phyloP scores from a whole-genome alignment of 768 basidiomycete genomes.

The Neoboletus magnificus region DNA sequence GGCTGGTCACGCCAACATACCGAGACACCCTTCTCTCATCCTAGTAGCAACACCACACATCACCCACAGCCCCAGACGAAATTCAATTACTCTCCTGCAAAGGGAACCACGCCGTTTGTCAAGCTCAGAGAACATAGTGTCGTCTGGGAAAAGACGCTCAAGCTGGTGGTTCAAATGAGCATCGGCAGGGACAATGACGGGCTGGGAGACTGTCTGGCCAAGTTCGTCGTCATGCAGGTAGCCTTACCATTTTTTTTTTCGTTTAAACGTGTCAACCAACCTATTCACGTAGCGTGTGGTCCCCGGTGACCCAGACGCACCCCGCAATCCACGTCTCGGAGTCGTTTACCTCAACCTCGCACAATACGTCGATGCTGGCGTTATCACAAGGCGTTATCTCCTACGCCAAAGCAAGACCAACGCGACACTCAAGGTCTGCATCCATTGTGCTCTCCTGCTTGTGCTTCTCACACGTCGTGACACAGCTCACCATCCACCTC shows the following conservation, averaged over 20 bases:
- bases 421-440: constrained; percentile 63
- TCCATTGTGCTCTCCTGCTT: background rate
- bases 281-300: constrained; percentile 47
- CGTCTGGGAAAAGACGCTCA: constrained; percentile 56
- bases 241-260: background rate
- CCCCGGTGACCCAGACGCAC: constrained; percentile 51
- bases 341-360: constrained; percentile 68
- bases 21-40: background rate
- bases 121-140: constrained; percentile 64
- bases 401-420: constrained; percentile 75
- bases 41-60: background rate
- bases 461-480: background rate
- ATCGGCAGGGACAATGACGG: constrained; percentile 49
- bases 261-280: background rate
- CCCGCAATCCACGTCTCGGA: constrained; percentile 61
- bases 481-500: constrained; percentile 57
- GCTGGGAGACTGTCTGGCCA: constrained; percentile 57
- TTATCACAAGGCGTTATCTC: constrained; percentile 62
- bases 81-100: constrained; percentile 36
- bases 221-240: constrained; percentile 61
- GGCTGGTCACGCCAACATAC: constrained; percentile 23
- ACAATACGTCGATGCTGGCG: constrained; percentile 61
- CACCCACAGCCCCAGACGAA: background rate
- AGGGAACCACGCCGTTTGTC: constrained; percentile 59
- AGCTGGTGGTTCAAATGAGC: constrained; percentile 56